Conservation (phyloP, 371 early-diverging fungal species). For the Rhizopus delemar region DNA sequence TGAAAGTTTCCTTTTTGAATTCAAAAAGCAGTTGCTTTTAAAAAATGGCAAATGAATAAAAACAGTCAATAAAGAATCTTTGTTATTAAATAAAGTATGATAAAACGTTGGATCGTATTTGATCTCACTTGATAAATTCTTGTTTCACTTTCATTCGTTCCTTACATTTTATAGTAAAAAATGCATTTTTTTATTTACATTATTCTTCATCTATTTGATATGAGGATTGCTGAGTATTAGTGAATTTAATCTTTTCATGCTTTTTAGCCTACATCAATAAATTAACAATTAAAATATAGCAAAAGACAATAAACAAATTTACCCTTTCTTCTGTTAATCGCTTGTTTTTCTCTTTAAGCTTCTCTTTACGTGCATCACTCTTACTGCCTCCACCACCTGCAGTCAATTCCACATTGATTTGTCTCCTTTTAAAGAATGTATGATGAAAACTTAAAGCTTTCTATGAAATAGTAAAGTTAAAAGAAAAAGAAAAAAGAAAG, state of each 20-base stretch:
- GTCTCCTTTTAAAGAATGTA: constrained; percentile 62
- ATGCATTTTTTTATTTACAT: background rate
- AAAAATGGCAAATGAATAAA: no score
- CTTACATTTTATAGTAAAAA: background rate
- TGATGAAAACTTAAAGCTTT: constrained; percentile 73
- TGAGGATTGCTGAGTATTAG: constrained; percentile 16
- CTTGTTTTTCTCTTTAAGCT: constrained; percentile 66
- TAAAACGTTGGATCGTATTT: no score
- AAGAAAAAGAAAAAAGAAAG: background rate
- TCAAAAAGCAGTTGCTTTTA: no score
- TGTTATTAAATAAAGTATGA: no score
- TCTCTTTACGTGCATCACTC: constrained; percentile 64
- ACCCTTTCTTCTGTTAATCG: constrained; percentile 70
- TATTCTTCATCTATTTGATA: constrained; percentile 22
- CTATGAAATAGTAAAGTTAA: constrained; percentile 22
- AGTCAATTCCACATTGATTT: constrained; percentile 81
- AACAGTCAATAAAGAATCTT: no score
- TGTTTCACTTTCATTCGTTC: background rate
- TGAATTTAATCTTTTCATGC: constrained; percentile 28
- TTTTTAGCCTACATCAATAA: constrained; percentile 23
- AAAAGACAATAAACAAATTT: constrained; percentile 24
- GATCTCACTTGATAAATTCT: no score
- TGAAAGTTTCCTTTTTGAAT: no score
- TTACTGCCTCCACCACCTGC: constrained; percentile 80
- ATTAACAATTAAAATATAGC: background rate